Conservation (phyloP, 1,284 basidiomycete species). For the Microstroma glucosiphilum region DNA sequence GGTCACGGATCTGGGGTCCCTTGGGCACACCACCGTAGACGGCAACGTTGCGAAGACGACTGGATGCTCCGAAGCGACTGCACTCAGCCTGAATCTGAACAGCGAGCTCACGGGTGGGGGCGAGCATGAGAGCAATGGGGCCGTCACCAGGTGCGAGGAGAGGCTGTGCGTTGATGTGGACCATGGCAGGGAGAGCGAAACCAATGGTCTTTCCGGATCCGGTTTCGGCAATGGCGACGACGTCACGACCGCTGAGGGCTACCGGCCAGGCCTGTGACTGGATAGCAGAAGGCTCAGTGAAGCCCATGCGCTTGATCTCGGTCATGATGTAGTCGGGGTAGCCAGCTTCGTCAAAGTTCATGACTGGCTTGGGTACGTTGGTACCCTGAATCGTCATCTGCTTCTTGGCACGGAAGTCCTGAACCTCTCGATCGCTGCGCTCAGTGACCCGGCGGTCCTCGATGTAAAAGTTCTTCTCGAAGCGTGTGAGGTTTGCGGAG, state of each 20-base stretch:
- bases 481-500: conserved; percentile 62
- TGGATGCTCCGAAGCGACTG: conserved; percentile 94
- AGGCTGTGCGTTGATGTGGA: conserved; percentile 99
- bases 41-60: conserved; percentile 92
- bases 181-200: conserved; percentile 95
- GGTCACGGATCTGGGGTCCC: conserved; percentile 93
- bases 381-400: conserved; percentile 90
- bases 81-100: conserved; percentile 99
- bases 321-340: conserved; percentile 93
- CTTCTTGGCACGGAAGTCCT: conserved; percentile 75
- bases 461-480: conserved; percentile 85
- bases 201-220: conserved; percentile 71
- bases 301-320: conserved; percentile 89
- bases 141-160: conserved; percentile 89
- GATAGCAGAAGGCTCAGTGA: conserved; percentile 80
- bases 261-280: conserved; percentile 99
- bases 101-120: conserved; percentile 94
- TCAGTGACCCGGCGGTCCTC: conserved; percentile 80
- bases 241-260: conserved; percentile 85
- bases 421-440: conserved; percentile 76
- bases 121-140: conserved; percentile 91
- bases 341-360: conserved; percentile 85
- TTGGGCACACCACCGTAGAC: conserved; percentile 99
- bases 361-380: conserved; percentile 80
- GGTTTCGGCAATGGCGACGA: conserved; percentile 78